Evolutionary conservation across 148 eudicot genomes (phyloP), one percentile per base, ranked within the genome.

Genomic region (Arbutus unedo): DNA sequence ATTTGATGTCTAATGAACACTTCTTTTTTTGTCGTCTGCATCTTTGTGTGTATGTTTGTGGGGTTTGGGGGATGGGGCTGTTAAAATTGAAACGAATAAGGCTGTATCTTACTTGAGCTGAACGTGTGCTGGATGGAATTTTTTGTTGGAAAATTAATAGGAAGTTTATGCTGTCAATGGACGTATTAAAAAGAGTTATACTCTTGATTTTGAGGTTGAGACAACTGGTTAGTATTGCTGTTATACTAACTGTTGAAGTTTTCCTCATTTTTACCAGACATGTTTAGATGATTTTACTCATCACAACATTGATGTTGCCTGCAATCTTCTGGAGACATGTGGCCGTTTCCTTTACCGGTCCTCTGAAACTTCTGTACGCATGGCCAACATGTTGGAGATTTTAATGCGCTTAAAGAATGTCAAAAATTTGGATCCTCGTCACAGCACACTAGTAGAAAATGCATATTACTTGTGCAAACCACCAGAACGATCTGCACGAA

Each of bases 301-400:
- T 87, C 99, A 96, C 87, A 96, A 94, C 85, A 96, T 96, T 77
- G 99, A 96, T 81, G 99, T 96, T 83, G 99, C 99, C 76, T 96
- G 99, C 93, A 96, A 91, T 89, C 99, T 96, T 89, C 93, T 96
- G 85, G 99, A 96, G 91, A 96, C 98, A 45, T 94, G 99, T 86
- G 99, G 99, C 67, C 93, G 98, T 47, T 96, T 93, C 83, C 89
- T 96, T 23, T 94, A 96, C 87, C 97, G 99, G 48, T 94, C 97
- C 79, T 98, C 99, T 81, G 99, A 96, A 85, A 96, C 99, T 78
- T 82, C 87, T 62, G 88, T 94, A 60, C 98, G 99, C 59, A 96
- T 96, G 99, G 90, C 91, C 47, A 96, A 94, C 91, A 96, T 96
- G 99, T 84, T 96, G 90, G 99, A 96, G 89, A 96, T 94, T 84